Conservation (phyloP, 2,329 filamentous ascomycete species). For the Pyricularia pennisetigena region DNA sequence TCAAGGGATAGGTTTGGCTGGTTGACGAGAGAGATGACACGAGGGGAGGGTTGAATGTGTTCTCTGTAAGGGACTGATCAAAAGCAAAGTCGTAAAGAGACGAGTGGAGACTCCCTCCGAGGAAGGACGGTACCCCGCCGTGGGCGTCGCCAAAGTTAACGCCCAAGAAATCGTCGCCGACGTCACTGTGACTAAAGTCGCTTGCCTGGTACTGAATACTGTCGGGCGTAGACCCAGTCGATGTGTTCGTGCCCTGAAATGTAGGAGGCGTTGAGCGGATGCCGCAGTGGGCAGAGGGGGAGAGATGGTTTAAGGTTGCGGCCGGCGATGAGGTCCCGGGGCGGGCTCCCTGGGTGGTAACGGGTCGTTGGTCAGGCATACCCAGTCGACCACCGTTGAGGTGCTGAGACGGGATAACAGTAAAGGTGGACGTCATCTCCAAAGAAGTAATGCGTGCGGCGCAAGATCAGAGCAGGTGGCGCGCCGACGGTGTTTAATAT, state of each 20-base stretch:
- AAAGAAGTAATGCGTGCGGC: background rate
- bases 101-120: slow-evolving; percentile 22
- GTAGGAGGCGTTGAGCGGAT: slow-evolving; percentile 30
- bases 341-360: slow-evolving; percentile 6
- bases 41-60: background rate
- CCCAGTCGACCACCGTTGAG: slow-evolving; percentile 13
- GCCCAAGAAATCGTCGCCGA: slow-evolving; percentile 38
- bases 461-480: background rate
- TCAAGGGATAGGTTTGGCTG: slow-evolving; percentile 31
- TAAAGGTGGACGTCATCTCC: slow-evolving; percentile 12
- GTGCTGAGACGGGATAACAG: slow-evolving; percentile 15
- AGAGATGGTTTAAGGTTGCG: slow-evolving; percentile 25
- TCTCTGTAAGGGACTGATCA: background rate
- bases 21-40: background rate
- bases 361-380: slow-evolving; percentile 13
- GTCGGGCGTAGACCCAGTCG: slow-evolving; percentile 37
- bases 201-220: slow-evolving; percentile 38
- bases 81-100: background rate
- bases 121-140: slow-evolving; percentile 32
- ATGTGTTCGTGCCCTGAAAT: slow-evolving; percentile 30
- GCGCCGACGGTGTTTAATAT: background rate
- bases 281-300: slow-evolving; percentile 28
- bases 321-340: background rate
- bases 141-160: slow-evolving; percentile 31
- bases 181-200: slow-evolving; percentile 34